Conservation (phyloP, 495 filamentous ascomycete genomes). For the Stereocaulon alpinum region DNA sequence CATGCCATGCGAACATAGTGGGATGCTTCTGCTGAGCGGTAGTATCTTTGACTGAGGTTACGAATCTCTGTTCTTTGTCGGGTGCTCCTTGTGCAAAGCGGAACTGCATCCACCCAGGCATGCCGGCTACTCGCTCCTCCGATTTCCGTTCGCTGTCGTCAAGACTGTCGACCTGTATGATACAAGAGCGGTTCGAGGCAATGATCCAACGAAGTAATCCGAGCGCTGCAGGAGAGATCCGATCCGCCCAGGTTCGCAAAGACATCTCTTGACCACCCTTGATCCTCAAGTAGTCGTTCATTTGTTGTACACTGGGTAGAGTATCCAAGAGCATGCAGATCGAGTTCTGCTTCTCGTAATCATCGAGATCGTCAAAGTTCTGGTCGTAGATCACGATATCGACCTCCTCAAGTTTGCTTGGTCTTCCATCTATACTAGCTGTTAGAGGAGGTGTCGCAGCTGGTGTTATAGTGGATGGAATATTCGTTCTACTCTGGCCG, state of each 20-base stretch:
- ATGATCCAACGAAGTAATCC: slow-evolving; percentile 80
- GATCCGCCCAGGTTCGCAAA: slow-evolving; percentile 50
- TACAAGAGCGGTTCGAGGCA: slow-evolving; percentile 80
- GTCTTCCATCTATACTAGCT: background rate
- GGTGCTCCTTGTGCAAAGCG: slow-evolving; percentile 80
- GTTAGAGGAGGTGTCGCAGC: slow-evolving; percentile 15
- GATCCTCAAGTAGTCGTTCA: slow-evolving; percentile 48
- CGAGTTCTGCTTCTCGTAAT: slow-evolving; percentile 38
- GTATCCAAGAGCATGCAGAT: slow-evolving; percentile 54
- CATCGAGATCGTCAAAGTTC: slow-evolving; percentile 44
- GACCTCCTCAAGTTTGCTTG: slow-evolving; percentile 22
- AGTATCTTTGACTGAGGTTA: slow-evolving; percentile 46
- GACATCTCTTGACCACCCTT: slow-evolving; percentile 26
- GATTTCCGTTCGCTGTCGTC: slow-evolving; percentile 13
- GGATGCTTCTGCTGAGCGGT: slow-evolving; percentile 40
- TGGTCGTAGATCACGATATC: slow-evolving; percentile 39
- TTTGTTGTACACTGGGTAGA: slow-evolving; percentile 54
- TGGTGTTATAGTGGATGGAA: slow-evolving; percentile 11
- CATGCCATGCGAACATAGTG: slow-evolving; percentile 78
- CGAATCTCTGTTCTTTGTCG: slow-evolving; percentile 81
- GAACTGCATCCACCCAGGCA: slow-evolving; percentile 69
- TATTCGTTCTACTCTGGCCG: background rate
- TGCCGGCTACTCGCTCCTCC: slow-evolving; percentile 49
- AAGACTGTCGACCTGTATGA: slow-evolving; percentile 54
- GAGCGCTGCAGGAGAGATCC: slow-evolving; percentile 55